phyloP scores from a whole-genome alignment of 371 early-diverging fungal species.

The Apophysomyces elegans region DNA sequence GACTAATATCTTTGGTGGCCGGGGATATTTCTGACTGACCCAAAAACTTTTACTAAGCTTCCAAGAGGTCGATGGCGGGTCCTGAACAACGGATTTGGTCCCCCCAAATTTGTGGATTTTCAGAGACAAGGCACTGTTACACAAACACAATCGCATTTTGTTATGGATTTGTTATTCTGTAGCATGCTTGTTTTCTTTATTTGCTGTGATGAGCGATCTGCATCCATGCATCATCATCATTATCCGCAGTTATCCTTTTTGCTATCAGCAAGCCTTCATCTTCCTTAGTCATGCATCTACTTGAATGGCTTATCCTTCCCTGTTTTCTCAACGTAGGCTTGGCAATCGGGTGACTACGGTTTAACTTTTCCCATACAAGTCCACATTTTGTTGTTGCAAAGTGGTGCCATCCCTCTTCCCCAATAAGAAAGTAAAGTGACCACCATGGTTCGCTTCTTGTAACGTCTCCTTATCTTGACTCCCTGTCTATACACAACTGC shows the following conservation, averaged over 20 bases:
- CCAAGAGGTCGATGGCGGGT: too few relatives aligned
- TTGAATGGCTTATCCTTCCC: conserved; percentile 64
- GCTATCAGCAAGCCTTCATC: conserved; percentile 82
- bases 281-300: conserved; percentile 76
- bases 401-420: conserved; percentile 77
- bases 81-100: too few relatives aligned
- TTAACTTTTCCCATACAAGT: conserved; percentile 92
- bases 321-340: conserved; percentile 62
- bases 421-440: conserved; percentile 76
- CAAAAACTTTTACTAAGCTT: too few relatives aligned
- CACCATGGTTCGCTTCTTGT: conserved; percentile 90
- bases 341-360: conserved; percentile 88
- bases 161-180: neutral
- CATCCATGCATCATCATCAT: conserved; percentile 11
- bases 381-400: conserved; percentile 97
- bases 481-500: conserved; percentile 99
- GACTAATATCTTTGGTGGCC: too few relatives aligned
- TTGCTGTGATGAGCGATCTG: neutral
- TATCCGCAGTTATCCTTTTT: conserved; percentile 89
- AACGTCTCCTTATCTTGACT: conserved; percentile 97
- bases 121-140: too few relatives aligned
- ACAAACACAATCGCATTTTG: neutral
- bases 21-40: too few relatives aligned
- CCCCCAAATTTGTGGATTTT: too few relatives aligned
- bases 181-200: conserved; percentile 7